phyloP scores from a whole-genome alignment of 2,329 filamentous ascomycete species.

The Phialophora macrospora region DNA sequence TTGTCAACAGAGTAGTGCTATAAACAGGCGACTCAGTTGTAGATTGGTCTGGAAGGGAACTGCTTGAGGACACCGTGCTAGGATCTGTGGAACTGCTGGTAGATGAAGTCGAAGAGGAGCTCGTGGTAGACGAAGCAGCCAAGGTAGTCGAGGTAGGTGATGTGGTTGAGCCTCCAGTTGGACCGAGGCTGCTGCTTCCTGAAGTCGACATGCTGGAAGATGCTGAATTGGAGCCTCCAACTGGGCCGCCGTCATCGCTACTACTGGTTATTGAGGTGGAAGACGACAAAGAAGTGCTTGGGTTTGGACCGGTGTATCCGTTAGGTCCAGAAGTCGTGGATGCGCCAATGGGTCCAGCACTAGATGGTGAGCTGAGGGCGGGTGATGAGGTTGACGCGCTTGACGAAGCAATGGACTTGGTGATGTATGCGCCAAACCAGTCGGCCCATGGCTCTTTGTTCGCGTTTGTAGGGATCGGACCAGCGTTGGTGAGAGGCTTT shows the following conservation, averaged over 20 bases:
- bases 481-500: background rate
- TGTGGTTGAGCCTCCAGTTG: conserved; percentile 12
- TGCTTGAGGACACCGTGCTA: background rate
- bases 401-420: background rate
- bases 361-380: conserved; percentile 43
- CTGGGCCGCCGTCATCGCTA: background rate
- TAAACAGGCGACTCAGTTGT: conserved; percentile 6
- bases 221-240: background rate
- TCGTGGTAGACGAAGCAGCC: background rate
- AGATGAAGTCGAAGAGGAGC: background rate
- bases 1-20: conserved; percentile 8
- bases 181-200: background rate
- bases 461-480: conserved; percentile 22
- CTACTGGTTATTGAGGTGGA: background rate
- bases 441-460: conserved; percentile 23
- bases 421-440: conserved; percentile 13
- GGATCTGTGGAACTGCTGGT: conserved; percentile 2
- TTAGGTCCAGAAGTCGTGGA: conserved; percentile 8
- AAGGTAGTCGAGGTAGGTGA: background rate
- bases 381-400: conserved; percentile 19
- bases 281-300: conserved; percentile 9
- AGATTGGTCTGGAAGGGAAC: background rate
- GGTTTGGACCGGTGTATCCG: conserved; percentile 2
- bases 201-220: background rate
- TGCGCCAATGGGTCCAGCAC: conserved; percentile 15